Evolutionary conservation across 2,329 filamentous ascomycete species (phyloP).

Genomic region (Clonostachys rosea): DNA sequence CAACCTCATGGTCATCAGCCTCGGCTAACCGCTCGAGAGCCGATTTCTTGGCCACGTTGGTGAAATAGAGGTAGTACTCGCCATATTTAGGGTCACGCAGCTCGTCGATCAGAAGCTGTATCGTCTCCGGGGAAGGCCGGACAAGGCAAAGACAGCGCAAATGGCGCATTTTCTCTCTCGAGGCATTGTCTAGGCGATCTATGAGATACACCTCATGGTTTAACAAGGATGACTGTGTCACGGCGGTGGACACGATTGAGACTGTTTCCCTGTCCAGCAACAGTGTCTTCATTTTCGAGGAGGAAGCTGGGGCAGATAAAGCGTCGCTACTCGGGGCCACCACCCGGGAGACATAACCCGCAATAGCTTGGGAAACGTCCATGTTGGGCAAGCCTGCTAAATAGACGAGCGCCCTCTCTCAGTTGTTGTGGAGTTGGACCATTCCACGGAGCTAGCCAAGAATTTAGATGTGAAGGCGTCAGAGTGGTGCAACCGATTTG

Average conservation of each 20-base stretch:
- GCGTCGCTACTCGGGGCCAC: constrained; percentile 69
- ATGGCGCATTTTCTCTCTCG: constrained; percentile 96
- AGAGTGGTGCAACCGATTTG: no score
- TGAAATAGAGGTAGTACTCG: constrained; percentile 96
- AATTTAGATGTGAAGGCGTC: no score
- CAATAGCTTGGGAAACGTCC: constrained; percentile 91
- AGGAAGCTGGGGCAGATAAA: constrained; percentile 27
- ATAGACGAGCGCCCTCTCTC: background rate
- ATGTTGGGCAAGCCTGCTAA: constrained; percentile 45
- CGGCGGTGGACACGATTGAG: constrained; percentile 88
- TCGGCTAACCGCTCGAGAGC: constrained; percentile 90
- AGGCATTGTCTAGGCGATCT: constrained; percentile 85
- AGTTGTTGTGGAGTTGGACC: no score
- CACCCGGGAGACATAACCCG: constrained; percentile 96
- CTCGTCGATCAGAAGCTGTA: constrained; percentile 92
- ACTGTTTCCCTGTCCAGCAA: constrained; percentile 92
- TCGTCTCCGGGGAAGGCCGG: constrained; percentile 85
- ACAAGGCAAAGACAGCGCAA: constrained; percentile 90
- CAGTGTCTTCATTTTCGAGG: constrained; percentile 97
- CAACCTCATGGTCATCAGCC: constrained; percentile 95
- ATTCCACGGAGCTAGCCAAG: no score
- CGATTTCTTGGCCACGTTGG: constrained; percentile 96
- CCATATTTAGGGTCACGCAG: constrained; percentile 94
- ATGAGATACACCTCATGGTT: constrained; percentile 98
- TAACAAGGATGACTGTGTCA: constrained; percentile 89